A percentile compares a stretch with the other conserved stretches of the same genome.
Evolutionary conservation across 257 asterid genomes (phyloP).

Genomic region (Plantago major): DNA sequence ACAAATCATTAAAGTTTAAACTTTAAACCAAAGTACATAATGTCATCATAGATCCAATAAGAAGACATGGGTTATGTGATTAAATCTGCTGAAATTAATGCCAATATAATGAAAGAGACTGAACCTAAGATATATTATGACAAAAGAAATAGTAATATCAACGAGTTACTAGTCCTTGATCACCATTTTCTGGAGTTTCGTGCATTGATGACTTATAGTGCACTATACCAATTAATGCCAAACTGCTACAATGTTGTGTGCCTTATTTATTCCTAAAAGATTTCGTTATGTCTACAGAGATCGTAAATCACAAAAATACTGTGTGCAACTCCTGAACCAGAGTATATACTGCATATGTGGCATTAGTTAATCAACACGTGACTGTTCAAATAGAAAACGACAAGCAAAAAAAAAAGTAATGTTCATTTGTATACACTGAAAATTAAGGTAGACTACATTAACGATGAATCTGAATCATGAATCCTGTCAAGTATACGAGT

Average conservation of each 20-base stretch:
- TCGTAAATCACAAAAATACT: no score
- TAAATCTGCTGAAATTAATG: neutral
- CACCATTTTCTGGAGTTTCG: neutral
- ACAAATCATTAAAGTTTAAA: slow-evolving; percentile 13
- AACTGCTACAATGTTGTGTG: neutral
- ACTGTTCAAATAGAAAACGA: no score
- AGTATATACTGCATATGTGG: no score
- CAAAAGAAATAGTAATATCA: neutral
- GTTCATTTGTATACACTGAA: no score
- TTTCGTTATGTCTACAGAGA: no score
- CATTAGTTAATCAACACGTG: no score
- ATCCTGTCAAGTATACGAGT: neutral
- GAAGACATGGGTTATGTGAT: neutral
- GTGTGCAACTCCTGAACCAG: no score
- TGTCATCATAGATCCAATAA: slow-evolving; percentile 6
- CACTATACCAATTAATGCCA: neutral
- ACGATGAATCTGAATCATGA: neutral
- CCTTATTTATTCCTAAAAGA: no score
- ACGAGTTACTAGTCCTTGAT: neutral
- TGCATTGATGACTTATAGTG: neutral
- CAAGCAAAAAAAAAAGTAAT: no score
- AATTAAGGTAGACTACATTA: neutral
- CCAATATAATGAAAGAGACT: neutral
- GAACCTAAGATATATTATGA: neutral
- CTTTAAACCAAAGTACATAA: neutral